These are phyloP conservation scores for Lagenaria siceraria DNA, from an alignment of 306 rosid genomes.

Conservation along the genomic window DNA sequence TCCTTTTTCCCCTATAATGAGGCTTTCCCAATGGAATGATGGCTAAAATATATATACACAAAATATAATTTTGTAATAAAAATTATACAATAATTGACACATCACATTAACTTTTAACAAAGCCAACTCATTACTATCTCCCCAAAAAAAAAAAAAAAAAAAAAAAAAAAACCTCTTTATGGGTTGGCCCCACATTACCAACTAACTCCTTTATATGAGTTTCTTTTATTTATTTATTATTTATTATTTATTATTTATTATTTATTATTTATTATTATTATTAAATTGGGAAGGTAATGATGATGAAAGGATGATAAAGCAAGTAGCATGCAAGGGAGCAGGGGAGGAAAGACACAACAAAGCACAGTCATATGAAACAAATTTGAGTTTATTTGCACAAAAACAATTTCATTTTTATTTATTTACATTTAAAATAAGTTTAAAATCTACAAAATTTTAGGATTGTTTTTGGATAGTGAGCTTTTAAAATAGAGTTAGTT, in stretches of 20 bases:
- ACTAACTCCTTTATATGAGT: not conserved
- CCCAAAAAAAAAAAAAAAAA: too few relatives aligned
- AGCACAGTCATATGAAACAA: not conserved
- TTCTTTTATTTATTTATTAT: not conserved
- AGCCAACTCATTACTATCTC: not conserved
- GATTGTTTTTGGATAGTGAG: too few relatives aligned
- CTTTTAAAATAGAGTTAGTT: too few relatives aligned
- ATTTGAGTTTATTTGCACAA: too few relatives aligned
- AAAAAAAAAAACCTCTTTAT: not conserved
- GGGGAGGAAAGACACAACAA: not conserved
- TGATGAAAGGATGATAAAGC: not conserved
- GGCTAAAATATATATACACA: not conserved
- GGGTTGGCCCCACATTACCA: not conserved
- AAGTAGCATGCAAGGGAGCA: constrained; percentile 3
- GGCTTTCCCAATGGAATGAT: not conserved
- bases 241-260: not conserved
- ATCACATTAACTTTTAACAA: constrained; percentile 2
- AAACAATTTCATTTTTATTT: too few relatives aligned
- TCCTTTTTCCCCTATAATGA: not conserved
- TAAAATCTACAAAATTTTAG: too few relatives aligned
- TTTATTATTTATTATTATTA: not conserved
- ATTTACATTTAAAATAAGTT: too few relatives aligned
- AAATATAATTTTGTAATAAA: not conserved
- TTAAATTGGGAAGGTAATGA: constrained; percentile 2
- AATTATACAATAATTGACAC: not conserved